These are phyloP conservation scores for Candida multigemmis DNA, from an alignment of 805 yeast species.

Conservation along the genomic window DNA sequence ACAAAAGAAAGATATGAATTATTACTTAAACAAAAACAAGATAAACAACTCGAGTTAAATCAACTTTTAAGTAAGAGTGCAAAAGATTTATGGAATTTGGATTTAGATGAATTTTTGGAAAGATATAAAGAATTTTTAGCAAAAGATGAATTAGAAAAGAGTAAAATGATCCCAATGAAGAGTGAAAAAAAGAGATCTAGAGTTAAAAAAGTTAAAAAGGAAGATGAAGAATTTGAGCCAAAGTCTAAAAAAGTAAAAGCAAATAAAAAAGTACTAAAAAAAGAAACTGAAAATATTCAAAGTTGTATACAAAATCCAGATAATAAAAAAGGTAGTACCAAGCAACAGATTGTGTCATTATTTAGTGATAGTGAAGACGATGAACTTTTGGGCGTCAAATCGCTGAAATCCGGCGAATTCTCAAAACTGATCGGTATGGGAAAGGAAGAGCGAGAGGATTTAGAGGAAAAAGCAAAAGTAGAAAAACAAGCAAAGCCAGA, in stretches of 20 bases:
- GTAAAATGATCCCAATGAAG: slow-evolving; percentile 35
- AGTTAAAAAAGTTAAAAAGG: slow-evolving; percentile 8
- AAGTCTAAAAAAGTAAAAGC: slow-evolving; percentile 4
- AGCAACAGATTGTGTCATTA: slow-evolving; percentile 4
- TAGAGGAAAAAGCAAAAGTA: slow-evolving; percentile 2
- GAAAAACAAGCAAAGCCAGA: slow-evolving; percentile 2
- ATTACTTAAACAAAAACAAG: slow-evolving; percentile 63
- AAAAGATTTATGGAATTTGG: slow-evolving; percentile 82
- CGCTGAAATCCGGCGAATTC: slow-evolving; percentile 4
- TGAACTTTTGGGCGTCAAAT: slow-evolving; percentile 11
- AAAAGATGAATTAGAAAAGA: slow-evolving; percentile 54
- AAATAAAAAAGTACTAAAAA: slow-evolving; percentile 2
- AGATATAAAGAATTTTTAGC: slow-evolving; percentile 62
- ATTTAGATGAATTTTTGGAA: slow-evolving; percentile 63
- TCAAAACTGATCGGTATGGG: too few species aligned
- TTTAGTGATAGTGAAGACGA: slow-evolving; percentile 30
- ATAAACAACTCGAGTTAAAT: slow-evolving; percentile 63
- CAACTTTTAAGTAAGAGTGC: slow-evolving; percentile 58
- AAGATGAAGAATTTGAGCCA: slow-evolving; percentile 8
- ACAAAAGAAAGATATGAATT: slow-evolving; percentile 84
- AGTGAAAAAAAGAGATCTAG: slow-evolving; percentile 33
- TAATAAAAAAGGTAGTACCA: slow-evolving; percentile 1
- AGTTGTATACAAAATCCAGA: slow-evolving; percentile 13
- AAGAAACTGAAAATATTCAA: slow-evolving; percentile 6
- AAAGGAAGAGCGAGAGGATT: slow-evolving; percentile 1